Evolutionary conservation across 176 grass and related monocot species (phyloP).

Genomic region (Oryza glaberrima): DNA sequence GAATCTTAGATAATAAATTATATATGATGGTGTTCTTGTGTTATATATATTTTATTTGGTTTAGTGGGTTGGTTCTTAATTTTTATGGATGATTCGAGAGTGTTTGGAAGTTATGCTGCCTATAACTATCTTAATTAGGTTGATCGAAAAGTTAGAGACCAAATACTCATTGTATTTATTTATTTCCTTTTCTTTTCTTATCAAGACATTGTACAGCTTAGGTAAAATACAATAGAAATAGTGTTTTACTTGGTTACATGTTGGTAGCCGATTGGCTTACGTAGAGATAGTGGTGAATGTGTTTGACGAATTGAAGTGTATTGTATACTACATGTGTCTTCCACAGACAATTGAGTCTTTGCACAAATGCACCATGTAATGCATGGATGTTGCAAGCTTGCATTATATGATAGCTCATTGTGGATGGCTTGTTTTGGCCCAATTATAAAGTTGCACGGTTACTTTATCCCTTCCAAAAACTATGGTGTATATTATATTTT

Average conservation of each 20-base stretch:
- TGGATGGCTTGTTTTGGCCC: not conserved
- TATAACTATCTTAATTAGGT: not conserved
- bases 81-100: not conserved
- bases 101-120: not conserved
- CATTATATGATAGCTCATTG: not conserved
- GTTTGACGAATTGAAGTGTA: too few relatives aligned
- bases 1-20: slow-evolving; percentile 35
- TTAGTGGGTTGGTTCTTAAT: not conserved
- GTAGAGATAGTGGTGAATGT: too few relatives aligned
- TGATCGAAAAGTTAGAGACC: not conserved
- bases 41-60: not conserved
- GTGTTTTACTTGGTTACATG: too few relatives aligned
- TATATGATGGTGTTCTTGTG: not conserved
- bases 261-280: too few relatives aligned
- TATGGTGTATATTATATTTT: too few relatives aligned
- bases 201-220: not conserved
- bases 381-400: not conserved
- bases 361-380: not conserved
- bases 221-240: not conserved
- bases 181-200: not conserved
- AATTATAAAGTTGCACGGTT: not conserved
- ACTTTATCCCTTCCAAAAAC: not conserved
- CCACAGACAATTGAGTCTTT: not conserved
- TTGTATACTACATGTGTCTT: not conserved
- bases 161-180: not conserved